Evolutionary conservation across 2,329 filamentous ascomycete species (phyloP), one percentile per base, ranked within the genome.

Genomic region (Tolypocladium ophioglossoides): DNA sequence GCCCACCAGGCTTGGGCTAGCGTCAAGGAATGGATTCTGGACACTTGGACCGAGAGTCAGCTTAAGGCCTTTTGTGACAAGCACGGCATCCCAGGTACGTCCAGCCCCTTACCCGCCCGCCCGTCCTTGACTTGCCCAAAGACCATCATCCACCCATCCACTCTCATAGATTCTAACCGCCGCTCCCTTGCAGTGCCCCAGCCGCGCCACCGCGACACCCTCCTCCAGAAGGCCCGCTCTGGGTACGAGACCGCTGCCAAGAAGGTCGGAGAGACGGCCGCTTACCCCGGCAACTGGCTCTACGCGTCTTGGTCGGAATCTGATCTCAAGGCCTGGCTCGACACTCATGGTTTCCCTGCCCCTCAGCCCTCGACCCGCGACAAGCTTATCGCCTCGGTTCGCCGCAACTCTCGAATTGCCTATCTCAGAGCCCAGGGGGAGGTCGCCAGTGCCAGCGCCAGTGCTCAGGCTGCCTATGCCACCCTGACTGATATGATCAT

Each of bases 221-320:
- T 96, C 48, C 78, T 97, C 60, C 80, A 86, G 63, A 83, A 89
- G 63, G 82, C 85, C 56, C 89, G 92, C 58, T 78, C 86, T 59
- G 91, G 84, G 71, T 97, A 95, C 67, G 88, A 96, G 62, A 72
- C 80, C 1, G 72, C 85, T 55, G 90, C 92, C 18, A 84, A 89
- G 71, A 84, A 84, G 71, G 68, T 70, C 12, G 89, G 89, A 57
- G 86, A 96, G 72, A 86, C 89, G 16, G 74, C 82, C 52, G 74
- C 83, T n/a, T 97, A 97, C 66, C 94, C 94, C 37, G 94, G 94
- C 40, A 84, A 96, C 74, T 97, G 94, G 94, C 76, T 97, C 46
- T 99, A 96, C 68, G 80, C 85, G 57, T 78, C 86, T 9, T 99
- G 94, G 94, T 86, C 88, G 52, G 89, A 96, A 60, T 96, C 91